Conservation (phyloP, 78 protist species). For the Acrasis kona region DNA sequence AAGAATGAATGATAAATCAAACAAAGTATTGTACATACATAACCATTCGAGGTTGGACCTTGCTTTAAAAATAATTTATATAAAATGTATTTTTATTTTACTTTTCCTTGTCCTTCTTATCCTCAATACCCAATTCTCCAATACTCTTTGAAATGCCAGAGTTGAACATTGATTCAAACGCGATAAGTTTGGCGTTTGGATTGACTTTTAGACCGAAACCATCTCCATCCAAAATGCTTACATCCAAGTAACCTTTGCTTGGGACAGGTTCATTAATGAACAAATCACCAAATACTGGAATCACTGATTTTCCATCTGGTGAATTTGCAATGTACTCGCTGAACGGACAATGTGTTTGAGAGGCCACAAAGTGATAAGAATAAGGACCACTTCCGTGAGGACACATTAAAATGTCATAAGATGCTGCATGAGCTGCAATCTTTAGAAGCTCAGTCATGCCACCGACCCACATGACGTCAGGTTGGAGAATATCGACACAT, state of each 20-base stretch:
- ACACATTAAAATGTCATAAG: slow-evolving; percentile 39
- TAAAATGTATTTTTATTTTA: no score
- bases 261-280: slow-evolving; percentile 52
- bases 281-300: slow-evolving; percentile 36
- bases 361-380: slow-evolving; percentile 41
- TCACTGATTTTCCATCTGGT: slow-evolving; percentile 21
- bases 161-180: no score
- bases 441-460: slow-evolving; percentile 22
- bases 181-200: slow-evolving; percentile 3
- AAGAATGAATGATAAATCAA: no score
- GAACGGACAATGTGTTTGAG: slow-evolving; percentile 36
- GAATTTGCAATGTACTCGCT: slow-evolving; percentile 28
- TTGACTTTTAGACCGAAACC: slow-evolving; percentile 41
- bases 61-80: no score
- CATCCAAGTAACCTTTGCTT: slow-evolving; percentile 27
- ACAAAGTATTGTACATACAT: no score
- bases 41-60: no score
- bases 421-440: slow-evolving; percentile 28
- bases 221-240: slow-evolving; percentile 9
- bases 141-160: no score
- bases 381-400: slow-evolving; percentile 41
- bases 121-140: no score
- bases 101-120: no score
- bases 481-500: slow-evolving; percentile 36
- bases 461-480: slow-evolving; percentile 47